Percentiles rank a stretch among this genome's conserved stretches.
phyloP scores from a whole-genome alignment of 352 stramenopile genomes.

The Phytophthora sansomeana region DNA sequence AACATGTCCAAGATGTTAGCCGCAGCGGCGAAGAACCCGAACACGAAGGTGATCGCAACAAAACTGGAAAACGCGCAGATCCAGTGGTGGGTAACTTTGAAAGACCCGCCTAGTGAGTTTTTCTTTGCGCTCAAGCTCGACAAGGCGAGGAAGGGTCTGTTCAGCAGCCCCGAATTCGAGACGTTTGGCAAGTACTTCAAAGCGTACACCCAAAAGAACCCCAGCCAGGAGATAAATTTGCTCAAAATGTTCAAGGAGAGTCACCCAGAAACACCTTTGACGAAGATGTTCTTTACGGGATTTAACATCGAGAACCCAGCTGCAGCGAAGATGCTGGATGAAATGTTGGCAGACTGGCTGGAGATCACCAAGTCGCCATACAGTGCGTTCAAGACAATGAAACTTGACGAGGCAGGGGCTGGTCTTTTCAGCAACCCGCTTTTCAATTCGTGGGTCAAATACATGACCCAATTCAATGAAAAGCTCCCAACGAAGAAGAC shows the following conservation, averaged over 20 bases:
- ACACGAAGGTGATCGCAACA: constrained; percentile 1
- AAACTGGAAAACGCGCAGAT: constrained; percentile 5
- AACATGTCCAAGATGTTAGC: constrained; percentile 10
- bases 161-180: constrained; percentile 1
- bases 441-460: constrained; percentile 2
- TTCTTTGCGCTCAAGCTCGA: constrained; percentile 8
- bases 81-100: neutral
- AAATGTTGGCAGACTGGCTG: constrained; percentile 8
- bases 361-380: neutral
- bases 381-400: neutral
- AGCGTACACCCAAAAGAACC: constrained; percentile 4
- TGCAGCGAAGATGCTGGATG: constrained; percentile 2
- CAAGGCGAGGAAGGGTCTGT: neutral
- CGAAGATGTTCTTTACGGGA: constrained; percentile 3
- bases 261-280: neutral
- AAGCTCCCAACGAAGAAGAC: constrained; percentile 16
- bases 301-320: neutral
- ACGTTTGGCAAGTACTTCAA: constrained; percentile 8
- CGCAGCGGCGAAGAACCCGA: constrained; percentile 3
- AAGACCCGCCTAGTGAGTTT: neutral
- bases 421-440: constrained; percentile 9
- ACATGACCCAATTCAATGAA: constrained; percentile 23
- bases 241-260: neutral
- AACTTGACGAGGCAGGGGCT: constrained; percentile 1
- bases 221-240: neutral